These are phyloP conservation scores for Oryza officinalis DNA, from an alignment of 176 grass and related monocot genomes.

Conservation along the genomic window DNA sequence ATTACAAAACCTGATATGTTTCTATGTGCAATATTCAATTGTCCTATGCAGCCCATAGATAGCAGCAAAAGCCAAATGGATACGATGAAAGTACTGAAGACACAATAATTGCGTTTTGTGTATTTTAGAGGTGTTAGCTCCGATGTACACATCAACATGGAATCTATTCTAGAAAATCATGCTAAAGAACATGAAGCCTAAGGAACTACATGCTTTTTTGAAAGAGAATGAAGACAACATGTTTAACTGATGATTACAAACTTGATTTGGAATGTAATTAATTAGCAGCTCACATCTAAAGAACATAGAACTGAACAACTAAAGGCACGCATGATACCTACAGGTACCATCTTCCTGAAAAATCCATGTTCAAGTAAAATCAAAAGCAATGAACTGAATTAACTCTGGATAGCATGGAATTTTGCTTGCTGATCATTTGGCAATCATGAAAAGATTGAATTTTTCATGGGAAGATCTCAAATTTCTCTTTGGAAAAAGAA, in stretches of 20 bases:
- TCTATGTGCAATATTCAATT: not conserved
- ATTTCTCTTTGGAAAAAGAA: not conserved
- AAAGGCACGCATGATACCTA: not conserved
- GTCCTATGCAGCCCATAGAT: not conserved
- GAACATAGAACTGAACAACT: not conserved
- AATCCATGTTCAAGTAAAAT: not conserved
- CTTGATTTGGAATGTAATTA: not conserved
- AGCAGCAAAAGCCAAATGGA: slow-evolving; percentile 30
- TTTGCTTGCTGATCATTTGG: not conserved
- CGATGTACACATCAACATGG: slow-evolving; percentile 39
- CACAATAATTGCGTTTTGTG: slow-evolving; percentile 12
- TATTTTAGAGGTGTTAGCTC: slow-evolving; percentile 16
- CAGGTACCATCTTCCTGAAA: not conserved
- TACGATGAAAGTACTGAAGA: not conserved
- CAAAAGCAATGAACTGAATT: not conserved
- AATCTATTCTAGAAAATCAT: slow-evolving; percentile 4
- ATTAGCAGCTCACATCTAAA: not conserved
- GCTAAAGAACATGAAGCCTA: not conserved
- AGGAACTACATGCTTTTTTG: not conserved
- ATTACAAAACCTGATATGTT: not conserved
- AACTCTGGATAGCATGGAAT: not conserved
- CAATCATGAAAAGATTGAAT: not conserved
- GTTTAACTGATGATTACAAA: not conserved
- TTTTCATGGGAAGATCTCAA: not conserved
- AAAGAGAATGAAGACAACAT: not conserved